Base-by-base conservation (phyloP, 257 asterid genomes). In the Eustoma russellianum region DNA sequence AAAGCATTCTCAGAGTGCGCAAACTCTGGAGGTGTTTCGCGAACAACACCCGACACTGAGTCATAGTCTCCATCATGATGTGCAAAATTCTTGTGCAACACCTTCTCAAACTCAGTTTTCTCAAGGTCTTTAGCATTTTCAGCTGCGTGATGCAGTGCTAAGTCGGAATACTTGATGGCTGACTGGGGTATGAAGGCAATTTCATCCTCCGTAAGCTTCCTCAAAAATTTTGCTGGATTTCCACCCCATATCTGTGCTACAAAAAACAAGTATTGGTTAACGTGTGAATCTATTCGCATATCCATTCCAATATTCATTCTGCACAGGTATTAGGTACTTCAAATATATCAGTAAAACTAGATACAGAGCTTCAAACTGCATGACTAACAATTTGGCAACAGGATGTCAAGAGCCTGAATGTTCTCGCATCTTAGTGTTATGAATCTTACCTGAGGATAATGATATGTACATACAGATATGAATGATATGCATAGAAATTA, bases 61-160 rank as follows among this genome's bases (percentile, higher is more conserved):
- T 88, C 97, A 28, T 85, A 85, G 35, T 85, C 97, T 66, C 85
- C 92, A 62, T 85, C 97, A 0, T 77, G 70, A 0, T 69, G 81
- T 40, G 93, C 86, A 56, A 65, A 82, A 63, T 82, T 88, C 83
- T 82, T 85, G 66, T 95, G 82, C 35, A 85, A 71, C 75, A 66
- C 70, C 79, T 80, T 79, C 52, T 85, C 97, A 47, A 85, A 63
- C 70, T 88, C 92, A 17, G 82, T 85, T 56, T 82, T 94, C 8
- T 88, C 95, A 55, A 78, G 78, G 52, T 86, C 67, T 62, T 88
- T 85, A 5, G 74, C 67, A 35, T 88, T 85, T 70, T 88, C 97
- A 61, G 91, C 86, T 62, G 95, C 91, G 41, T 88, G 95, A n/a
- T 78, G 88, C 54, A 76, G 76, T n/a, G 97, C 88, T 19, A 88